Evolutionary conservation across 371 early-diverging fungal genomes (phyloP).

Genomic region (Entomophthora muscae): DNA sequence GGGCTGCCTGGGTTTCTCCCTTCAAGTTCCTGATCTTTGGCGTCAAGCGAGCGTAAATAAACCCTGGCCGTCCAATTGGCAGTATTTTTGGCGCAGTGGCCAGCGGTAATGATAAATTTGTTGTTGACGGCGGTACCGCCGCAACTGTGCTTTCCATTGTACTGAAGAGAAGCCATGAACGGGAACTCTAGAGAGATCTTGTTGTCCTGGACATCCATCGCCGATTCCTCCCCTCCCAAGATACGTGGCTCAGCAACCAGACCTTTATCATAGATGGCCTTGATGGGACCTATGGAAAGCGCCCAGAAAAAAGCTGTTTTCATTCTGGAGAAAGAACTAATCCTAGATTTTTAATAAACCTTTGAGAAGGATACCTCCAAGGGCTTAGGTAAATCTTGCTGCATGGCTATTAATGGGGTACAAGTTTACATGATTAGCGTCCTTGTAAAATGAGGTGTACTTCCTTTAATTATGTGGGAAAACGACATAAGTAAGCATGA

Average conservation of each 20-base stretch:
- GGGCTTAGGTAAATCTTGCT: too few relatives aligned
- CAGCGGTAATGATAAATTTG: constrained; percentile 1
- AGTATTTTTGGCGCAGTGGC: background rate
- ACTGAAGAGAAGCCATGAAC: constrained; percentile 2
- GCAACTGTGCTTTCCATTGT: background rate
- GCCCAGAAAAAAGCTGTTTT: too few relatives aligned
- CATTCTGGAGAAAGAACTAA: too few relatives aligned
- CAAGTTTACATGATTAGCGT: too few relatives aligned
- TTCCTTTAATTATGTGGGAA: too few relatives aligned
- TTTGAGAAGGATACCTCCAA: too few relatives aligned
- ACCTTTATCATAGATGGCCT: too few relatives aligned
- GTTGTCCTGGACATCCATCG: background rate
- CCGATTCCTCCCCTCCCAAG: background rate
- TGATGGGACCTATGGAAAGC: too few relatives aligned
- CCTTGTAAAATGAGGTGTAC: too few relatives aligned
- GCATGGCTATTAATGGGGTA: too few relatives aligned
- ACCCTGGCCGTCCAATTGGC: background rate
- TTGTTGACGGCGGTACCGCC: constrained; percentile 2
- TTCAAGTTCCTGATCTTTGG: background rate
- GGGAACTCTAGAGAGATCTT: background rate
- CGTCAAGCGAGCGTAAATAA: background rate
- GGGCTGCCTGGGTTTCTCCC: background rate
- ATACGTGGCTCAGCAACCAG: background rate
- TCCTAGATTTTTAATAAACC: too few relatives aligned
- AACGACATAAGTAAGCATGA: too few relatives aligned